phyloP scores from a whole-genome alignment of 2,329 filamentous ascomycete genomes.

The Gyromitra esculenta region DNA sequence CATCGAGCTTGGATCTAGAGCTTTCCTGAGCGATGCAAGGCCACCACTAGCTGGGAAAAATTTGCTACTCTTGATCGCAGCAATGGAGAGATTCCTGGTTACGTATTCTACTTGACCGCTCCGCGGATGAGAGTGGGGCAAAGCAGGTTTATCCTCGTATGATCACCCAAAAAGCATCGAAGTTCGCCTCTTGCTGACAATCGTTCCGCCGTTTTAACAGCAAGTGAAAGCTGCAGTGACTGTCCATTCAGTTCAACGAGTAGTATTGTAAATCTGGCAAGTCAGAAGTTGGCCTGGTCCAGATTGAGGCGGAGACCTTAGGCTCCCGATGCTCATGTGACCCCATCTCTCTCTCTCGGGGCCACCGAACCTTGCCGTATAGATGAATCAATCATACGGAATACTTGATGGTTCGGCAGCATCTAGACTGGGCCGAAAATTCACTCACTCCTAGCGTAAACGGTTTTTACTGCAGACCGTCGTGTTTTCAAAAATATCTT shows the following conservation, averaged over 20 bases:
- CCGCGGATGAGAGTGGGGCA: conserved; percentile 42
- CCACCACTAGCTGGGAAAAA: conserved; percentile 32
- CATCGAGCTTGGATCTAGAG: conserved; percentile 38
- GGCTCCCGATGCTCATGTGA: conserved; percentile 47
- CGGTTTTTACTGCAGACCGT: conserved; percentile 39
- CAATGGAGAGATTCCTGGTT: conserved; percentile 45
- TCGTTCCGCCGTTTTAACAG: conserved; percentile 47
- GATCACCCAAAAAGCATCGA: conserved; percentile 48
- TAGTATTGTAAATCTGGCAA: conserved; percentile 38
- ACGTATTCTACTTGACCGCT: conserved; percentile 46
- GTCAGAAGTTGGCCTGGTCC: conserved; percentile 39
- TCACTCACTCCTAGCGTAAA: conserved; percentile 40
- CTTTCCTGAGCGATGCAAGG: conserved; percentile 38
- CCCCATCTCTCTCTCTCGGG: conserved; percentile 43
- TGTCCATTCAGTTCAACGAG: conserved; percentile 29
- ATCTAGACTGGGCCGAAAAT: conserved; percentile 49
- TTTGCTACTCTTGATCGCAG: conserved; percentile 38
- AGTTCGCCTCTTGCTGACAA: conserved; percentile 25
- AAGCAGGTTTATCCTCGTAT: conserved; percentile 48
- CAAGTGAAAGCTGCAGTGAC: conserved; percentile 45
- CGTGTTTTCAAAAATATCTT: conserved; percentile 40
- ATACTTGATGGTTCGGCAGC: conserved; percentile 40
- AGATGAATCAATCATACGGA: conserved; percentile 41
- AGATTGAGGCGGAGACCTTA: conserved; percentile 44
- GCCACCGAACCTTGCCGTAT: conserved; percentile 34